These are phyloP conservation scores for Chalaropsis ovoidea DNA, from an alignment of 2,329 filamentous ascomycete species.

Conservation along the genomic window DNA sequence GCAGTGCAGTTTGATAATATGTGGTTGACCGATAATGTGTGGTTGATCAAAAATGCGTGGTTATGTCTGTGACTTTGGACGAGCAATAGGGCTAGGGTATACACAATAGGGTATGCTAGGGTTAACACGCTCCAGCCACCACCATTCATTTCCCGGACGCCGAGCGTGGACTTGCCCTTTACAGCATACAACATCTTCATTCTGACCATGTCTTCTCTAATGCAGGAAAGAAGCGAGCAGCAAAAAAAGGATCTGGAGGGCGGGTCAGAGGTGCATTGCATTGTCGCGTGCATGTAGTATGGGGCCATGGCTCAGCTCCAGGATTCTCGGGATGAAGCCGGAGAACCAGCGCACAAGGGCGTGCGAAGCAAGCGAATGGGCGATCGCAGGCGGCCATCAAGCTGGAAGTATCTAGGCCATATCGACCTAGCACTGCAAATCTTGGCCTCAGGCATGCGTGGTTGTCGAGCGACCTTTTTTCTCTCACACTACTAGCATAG, in stretches of 20 bases:
- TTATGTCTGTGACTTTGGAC: too few species aligned
- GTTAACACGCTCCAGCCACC: not conserved
- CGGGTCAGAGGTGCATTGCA: not conserved
- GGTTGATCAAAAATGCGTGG: too few species aligned
- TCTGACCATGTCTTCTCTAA: not conserved
- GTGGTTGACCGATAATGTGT: too few species aligned
- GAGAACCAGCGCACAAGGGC: not conserved
- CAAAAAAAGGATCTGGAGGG: not conserved
- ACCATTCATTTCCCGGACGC: not conserved
- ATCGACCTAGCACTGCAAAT: too few species aligned
- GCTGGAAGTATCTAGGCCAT: too few species aligned
- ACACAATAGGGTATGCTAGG: not conserved
- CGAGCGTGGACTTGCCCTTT: conserved; percentile 1
- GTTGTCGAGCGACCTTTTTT: too few species aligned
- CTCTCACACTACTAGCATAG: too few species aligned
- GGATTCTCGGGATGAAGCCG: not conserved
- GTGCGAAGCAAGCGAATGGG: not conserved
- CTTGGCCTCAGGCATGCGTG: too few species aligned
- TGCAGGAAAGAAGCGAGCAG: not conserved
- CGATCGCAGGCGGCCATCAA: too few species aligned
- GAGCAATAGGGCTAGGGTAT: too few species aligned
- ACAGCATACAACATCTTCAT: not conserved
- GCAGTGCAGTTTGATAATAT: too few species aligned
- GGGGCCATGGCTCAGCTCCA: not conserved
- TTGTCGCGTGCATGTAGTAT: not conserved